These are phyloP conservation scores for Coemansia guatemalensis DNA, from an alignment of 192 early-diverging fungal species.

Conservation along the genomic window DNA sequence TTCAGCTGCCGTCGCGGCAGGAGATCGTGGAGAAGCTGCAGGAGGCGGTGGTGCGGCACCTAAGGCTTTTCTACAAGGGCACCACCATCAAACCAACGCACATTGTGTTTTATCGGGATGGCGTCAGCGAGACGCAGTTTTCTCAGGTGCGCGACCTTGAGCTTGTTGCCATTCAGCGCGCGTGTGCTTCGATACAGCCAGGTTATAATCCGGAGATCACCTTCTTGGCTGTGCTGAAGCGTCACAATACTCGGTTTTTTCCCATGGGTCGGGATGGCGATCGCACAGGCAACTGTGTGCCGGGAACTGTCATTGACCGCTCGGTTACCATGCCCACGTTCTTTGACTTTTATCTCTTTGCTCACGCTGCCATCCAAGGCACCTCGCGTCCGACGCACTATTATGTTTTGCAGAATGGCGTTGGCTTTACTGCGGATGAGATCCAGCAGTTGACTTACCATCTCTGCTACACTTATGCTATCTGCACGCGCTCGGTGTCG, in stretches of 20 bases:
- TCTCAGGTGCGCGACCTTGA: slow-evolving; percentile 71
- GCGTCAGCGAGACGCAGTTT: slow-evolving; percentile 89
- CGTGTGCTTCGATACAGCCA: slow-evolving; percentile 61
- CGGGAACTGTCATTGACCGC: slow-evolving; percentile 82
- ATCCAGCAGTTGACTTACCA: slow-evolving; percentile 86
- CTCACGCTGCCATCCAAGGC: slow-evolving; percentile 90
- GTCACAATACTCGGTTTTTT: slow-evolving; percentile 82
- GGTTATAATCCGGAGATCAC: slow-evolving; percentile 79
- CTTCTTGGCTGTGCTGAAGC: slow-evolving; percentile 69
- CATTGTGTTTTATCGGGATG: slow-evolving; percentile 91
- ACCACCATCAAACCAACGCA: slow-evolving; percentile 66
- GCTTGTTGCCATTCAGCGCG: slow-evolving; percentile 66
- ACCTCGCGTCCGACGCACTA: slow-evolving; percentile 92
- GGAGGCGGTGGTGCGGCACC: slow-evolving; percentile 62
- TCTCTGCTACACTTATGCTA: slow-evolving; percentile 86
- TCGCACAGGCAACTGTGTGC: slow-evolving; percentile 73
- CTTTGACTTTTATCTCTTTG: slow-evolving; percentile 86
- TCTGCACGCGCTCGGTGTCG: slow-evolving; percentile 84
- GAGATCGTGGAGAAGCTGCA: slow-evolving; percentile 71
- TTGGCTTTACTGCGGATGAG: slow-evolving; percentile 72
- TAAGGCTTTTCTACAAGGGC: slow-evolving; percentile 61
- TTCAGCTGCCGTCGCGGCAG: slow-evolving; percentile 66
- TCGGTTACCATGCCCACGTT: slow-evolving; percentile 74
- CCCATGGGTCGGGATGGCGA: slow-evolving; percentile 66
- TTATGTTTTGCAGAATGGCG: slow-evolving; percentile 86